Evolutionary conservation across 1,139 yeast genomes (phyloP).

Genomic region (Petasospora fabianii): DNA sequence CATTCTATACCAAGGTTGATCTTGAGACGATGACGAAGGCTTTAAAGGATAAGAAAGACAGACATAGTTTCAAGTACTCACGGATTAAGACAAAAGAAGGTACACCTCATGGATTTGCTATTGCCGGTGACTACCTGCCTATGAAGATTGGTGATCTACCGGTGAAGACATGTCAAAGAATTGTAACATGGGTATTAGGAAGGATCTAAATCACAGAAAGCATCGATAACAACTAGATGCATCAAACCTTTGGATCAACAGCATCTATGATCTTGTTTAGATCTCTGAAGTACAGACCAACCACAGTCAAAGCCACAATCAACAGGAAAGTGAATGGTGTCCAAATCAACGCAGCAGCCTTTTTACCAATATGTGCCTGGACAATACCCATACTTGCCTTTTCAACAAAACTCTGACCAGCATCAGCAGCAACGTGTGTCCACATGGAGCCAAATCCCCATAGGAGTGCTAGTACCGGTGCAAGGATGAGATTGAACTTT

Average conservation of each 20-base stretch:
- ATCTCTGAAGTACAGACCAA: constrained; percentile 31
- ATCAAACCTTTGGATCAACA: constrained; percentile 27
- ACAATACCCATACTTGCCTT: constrained; percentile 52
- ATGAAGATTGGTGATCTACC: constrained; percentile 23
- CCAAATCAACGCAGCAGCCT: constrained; percentile 65
- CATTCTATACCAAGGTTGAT: constrained; percentile 27
- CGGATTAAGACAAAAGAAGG: constrained; percentile 22
- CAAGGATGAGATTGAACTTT: constrained; percentile 35
- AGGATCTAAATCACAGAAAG: constrained; percentile 11
- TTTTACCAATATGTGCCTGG: constrained; percentile 41
- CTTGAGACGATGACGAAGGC: constrained; percentile 23
- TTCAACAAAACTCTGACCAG: constrained; percentile 42
- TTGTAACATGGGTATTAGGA: constrained; percentile 22
- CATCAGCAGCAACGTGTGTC: constrained; percentile 55
- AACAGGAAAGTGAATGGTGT: constrained; percentile 48
- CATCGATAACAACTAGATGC: not conserved
- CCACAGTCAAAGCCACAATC: constrained; percentile 30
- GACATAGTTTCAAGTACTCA: constrained; percentile 20
- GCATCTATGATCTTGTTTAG: constrained; percentile 27
- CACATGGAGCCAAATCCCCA: constrained; percentile 75
- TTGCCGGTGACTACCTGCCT: constrained; percentile 35
- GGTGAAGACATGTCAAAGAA: constrained; percentile 17
- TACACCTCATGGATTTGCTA: constrained; percentile 40
- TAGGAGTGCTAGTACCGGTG: constrained; percentile 40
- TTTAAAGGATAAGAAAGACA: constrained; percentile 18